Conservation (phyloP, 805 yeast species). For the Limtongia smithiae region DNA sequence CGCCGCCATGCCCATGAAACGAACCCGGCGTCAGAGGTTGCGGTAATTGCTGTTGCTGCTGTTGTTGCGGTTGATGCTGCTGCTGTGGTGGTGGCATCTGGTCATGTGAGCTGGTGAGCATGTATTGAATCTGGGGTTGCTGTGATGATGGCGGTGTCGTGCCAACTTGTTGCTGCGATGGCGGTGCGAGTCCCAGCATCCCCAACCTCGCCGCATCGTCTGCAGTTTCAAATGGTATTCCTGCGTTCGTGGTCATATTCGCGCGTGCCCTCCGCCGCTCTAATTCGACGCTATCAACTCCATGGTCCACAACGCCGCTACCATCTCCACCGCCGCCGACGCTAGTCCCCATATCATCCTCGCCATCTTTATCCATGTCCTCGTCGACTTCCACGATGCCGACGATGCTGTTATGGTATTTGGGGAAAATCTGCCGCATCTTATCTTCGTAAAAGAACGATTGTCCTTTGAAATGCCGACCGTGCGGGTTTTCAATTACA, state of each 20-base stretch:
- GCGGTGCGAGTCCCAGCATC: neutral
- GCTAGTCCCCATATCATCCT: no score
- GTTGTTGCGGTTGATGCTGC: neutral
- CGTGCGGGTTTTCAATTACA: conserved; percentile 7
- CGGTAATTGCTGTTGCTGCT: neutral
- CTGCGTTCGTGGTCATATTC: no score
- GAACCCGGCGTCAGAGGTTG: conserved; percentile 7
- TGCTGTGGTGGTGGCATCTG: conserved; percentile 2
- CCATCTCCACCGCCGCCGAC: no score
- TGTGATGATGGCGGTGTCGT: neutral
- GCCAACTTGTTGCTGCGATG: neutral
- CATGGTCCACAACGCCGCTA: no score
- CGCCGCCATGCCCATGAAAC: no score
- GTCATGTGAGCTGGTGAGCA: no score
- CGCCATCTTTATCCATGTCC: no score
- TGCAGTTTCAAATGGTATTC: neutral
- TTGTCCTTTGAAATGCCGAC: conserved; percentile 3
- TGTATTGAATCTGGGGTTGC: conserved; percentile 5
- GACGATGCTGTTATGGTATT: neutral
- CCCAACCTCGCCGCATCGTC: neutral
- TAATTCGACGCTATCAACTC: no score
- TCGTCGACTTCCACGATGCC: no score
- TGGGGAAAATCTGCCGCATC: conserved; percentile 15
- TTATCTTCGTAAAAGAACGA: conserved; percentile 14
- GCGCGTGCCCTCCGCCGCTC: no score